phyloP scores from a whole-genome alignment of 495 filamentous ascomycete genomes.

The Penicillium steckii region DNA sequence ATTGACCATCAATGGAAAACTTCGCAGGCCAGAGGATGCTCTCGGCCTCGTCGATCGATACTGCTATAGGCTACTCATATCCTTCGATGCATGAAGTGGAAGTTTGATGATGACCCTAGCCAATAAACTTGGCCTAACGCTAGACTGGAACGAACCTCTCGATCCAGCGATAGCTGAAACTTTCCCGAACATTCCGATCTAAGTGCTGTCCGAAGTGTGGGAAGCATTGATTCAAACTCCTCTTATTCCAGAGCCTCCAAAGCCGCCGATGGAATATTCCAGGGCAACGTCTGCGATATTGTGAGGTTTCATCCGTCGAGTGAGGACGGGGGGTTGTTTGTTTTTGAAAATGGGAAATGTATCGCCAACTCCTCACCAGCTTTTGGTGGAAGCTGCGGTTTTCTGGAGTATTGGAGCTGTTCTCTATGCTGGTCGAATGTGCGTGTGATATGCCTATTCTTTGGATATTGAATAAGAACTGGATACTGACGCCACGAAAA shows the following conservation, averaged over 20 bases:
- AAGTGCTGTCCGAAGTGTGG: neutral
- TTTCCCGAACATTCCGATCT: neutral
- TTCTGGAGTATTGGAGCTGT: constrained; percentile 36
- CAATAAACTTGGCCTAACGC: neutral
- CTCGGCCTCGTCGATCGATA: neutral
- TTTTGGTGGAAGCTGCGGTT: constrained; percentile 30
- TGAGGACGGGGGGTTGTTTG: neutral
- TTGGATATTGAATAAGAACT: neutral
- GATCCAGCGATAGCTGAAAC: neutral
- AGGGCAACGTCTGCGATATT: neutral
- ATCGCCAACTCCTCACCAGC: constrained; percentile 34
- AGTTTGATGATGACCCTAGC: neutral
- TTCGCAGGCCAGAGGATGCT: no score
- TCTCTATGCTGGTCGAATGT: constrained; percentile 35
- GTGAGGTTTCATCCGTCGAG: neutral
- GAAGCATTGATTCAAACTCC: neutral
- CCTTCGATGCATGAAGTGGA: neutral
- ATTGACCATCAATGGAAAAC: no score
- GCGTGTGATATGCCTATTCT: neutral
- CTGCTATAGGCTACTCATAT: neutral
- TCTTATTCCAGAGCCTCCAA: neutral
- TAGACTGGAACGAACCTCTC: neutral
- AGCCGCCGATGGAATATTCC: neutral
- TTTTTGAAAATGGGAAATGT: constrained; percentile 30
- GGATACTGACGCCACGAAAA: constrained; percentile 6